Evolutionary conservation across 2,329 filamentous ascomycete species (phyloP), one percentile per base, ranked within the genome.

Genomic region (Fusarium acutatum): DNA sequence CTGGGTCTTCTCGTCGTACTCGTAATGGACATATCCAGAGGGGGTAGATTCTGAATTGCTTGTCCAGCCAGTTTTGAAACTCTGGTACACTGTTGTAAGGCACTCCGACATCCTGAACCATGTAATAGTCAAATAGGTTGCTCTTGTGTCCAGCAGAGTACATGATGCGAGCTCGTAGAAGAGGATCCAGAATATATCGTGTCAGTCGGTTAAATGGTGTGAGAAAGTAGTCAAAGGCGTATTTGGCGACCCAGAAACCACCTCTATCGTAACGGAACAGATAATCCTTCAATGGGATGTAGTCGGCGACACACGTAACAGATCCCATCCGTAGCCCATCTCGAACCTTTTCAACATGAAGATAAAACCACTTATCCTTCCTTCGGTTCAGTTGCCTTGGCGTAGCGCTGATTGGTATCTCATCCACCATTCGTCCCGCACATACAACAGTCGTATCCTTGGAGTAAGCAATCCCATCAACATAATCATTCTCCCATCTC

Each of bases 241-340:
- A 88, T 28, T 82, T 82, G 15, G 88, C 91, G 7, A 88, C 88
- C 91, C 91, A 93, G 82, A 93, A 93, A 6, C 88, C 90, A 52
- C 90, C 91, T 40, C 91, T 87, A 79, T 93, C 91, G 81, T 92
- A 93, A 22, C 91, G 88, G 81, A 93, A 93, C 67, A 93, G 87
- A 80, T 93, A 93, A 77, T 93, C 91, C 5, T 82, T 82, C 2
- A 93, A 74, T 0, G 90, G 90, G 4, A 93, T 86, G 64, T 88
- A 88, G 65, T 92, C 89, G 11, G 84, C 80, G 6, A 69, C 75
- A 10, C 67, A 79, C 17, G 75, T 67, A 34, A 22, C 76, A 44
- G 40, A 73, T 47, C 63, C 72, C 46, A 56, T 53, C 15, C 64
- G 54, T 26, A 83, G 69, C 49, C 72, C 67, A 65, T 79, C 80